Evolutionary conservation across 2,329 filamentous ascomycete species (phyloP).

Genomic region (Trichoderma harzianum): DNA sequence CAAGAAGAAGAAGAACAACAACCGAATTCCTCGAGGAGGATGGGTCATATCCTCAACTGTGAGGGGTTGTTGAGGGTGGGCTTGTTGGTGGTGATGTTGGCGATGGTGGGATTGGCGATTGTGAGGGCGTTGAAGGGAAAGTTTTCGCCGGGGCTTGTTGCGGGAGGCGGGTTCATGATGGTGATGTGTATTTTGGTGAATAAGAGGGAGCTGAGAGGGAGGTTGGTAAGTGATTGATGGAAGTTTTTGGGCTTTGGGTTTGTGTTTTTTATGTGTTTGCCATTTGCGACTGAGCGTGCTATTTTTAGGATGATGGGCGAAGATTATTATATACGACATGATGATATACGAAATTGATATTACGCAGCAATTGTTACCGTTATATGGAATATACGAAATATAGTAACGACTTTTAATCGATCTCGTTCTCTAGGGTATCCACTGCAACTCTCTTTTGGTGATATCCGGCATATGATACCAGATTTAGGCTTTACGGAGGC

Average conservation of each 20-base stretch:
- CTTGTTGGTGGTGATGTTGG: background rate
- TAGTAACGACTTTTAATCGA: too few relatives aligned
- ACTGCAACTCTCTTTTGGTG: background rate
- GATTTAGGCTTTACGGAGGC: background rate
- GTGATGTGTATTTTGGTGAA: background rate
- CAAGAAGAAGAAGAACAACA: background rate
- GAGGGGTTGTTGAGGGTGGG: background rate
- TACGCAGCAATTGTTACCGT: background rate
- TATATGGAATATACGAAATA: background rate
- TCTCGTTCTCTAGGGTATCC: background rate
- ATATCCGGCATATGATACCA: background rate
- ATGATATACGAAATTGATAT: background rate
- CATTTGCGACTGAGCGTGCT: background rate
- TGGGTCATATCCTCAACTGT: background rate
- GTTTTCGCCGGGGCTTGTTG: conserved; percentile 3
- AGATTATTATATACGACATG: background rate
- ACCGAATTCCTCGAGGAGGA: background rate
- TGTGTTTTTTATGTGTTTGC: background rate
- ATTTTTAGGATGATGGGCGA: background rate
- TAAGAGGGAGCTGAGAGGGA: background rate
- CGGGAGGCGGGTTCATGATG: conserved; percentile 1
- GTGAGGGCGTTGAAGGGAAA: background rate
- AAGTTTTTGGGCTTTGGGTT: background rate
- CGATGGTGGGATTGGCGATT: background rate
- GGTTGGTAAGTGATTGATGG: background rate